Base-by-base conservation (phyloP, 2,329 filamentous ascomycete genomes). In the Cordyceps tenuipes region DNA sequence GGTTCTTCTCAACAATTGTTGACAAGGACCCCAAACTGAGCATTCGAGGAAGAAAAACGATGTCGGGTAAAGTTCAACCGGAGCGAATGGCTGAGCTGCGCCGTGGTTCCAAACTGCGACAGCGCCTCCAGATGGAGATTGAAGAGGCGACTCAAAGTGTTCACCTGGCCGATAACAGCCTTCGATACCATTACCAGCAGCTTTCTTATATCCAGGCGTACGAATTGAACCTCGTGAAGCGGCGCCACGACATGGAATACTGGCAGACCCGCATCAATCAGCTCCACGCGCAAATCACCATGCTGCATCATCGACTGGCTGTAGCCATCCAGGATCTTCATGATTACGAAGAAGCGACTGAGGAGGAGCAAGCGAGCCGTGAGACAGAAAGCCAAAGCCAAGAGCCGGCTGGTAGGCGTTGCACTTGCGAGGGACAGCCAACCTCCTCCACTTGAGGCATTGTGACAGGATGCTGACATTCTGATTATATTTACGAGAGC, bases 51-150 rank as follows among this genome's bases (percentile, higher is more conserved):
- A 13, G 10, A 31, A 17, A 21, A n/a, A 44, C 13, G 0, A 58
- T 58, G 56, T 53, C 60, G 5, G 49, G 55, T 15, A 55, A 50
- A 36, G 46, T 59, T 17, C 51, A 56, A 4, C n/a, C 29, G 31
- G 60, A 59, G 51, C 49, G 60, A 13, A 62, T 62, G 60, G 55
- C 44, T 3, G 49, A 49, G 19, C 44, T 62, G 23, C 56, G 60
- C 8, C 60, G 51, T 3, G 55, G 51, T 3, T 55, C 60, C 5
- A 62, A 59, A 26, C 47, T 62, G 19, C 60, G 60, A 15, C 41
- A 62, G 19, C 60, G 60, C 13, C 60, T 62, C 4, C 49, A 55
- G 23, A 39, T 31, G 46, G 55, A 62, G 10, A 36, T 62, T 15
- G 47, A 59, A 17, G 60, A 62, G 19, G 34, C 51, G 15, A 50